phyloP scores from a whole-genome alignment of 805 yeast species.

The Kurtzmaniella fragi region DNA sequence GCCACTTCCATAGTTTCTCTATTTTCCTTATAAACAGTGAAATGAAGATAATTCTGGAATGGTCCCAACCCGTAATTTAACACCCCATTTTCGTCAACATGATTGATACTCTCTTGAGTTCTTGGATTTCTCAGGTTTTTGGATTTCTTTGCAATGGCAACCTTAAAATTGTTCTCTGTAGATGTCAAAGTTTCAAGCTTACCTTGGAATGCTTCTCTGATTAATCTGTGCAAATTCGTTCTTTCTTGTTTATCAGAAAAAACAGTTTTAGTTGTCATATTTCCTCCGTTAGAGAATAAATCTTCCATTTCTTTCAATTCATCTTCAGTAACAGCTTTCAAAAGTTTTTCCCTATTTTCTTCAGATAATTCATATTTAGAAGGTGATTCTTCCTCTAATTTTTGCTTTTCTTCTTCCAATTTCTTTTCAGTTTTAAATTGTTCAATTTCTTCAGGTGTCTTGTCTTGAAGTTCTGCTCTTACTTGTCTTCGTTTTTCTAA shows the following conservation, averaged over 20 bases:
- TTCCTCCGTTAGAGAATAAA: constrained; percentile 50
- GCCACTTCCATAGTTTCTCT: constrained; percentile 98
- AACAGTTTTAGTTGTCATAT: constrained; percentile 50
- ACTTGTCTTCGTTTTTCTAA: constrained; percentile 38
- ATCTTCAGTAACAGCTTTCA: constrained; percentile 52
- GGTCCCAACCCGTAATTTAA: constrained; percentile 74
- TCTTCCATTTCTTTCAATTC: constrained; percentile 54
- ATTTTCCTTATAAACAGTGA: constrained; percentile 86
- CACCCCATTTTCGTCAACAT: constrained; percentile 45
- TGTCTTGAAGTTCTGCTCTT: constrained; percentile 28
- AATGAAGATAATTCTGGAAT: constrained; percentile 61
- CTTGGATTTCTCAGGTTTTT: constrained; percentile 30
- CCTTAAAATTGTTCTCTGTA: constrained; percentile 55
- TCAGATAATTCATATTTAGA: constrained; percentile 41
- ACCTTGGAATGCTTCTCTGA: constrained; percentile 69
- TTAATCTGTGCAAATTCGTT: constrained; percentile 70
- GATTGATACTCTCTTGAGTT: constrained; percentile 32
- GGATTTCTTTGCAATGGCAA: constrained; percentile 46
- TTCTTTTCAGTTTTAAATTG: constrained; percentile 19
- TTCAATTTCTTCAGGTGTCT: constrained; percentile 28
- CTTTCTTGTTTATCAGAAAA: constrained; percentile 70
- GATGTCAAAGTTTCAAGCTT: constrained; percentile 79
- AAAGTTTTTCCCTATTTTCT: constrained; percentile 44
- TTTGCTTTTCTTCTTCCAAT: constrained; percentile 12
- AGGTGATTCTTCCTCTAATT: constrained; percentile 14